Percentiles rank a stretch among this genome's conserved stretches.
Conservation (phyloP, 139 green algal species). For the Bryopsis sp. region DNA sequence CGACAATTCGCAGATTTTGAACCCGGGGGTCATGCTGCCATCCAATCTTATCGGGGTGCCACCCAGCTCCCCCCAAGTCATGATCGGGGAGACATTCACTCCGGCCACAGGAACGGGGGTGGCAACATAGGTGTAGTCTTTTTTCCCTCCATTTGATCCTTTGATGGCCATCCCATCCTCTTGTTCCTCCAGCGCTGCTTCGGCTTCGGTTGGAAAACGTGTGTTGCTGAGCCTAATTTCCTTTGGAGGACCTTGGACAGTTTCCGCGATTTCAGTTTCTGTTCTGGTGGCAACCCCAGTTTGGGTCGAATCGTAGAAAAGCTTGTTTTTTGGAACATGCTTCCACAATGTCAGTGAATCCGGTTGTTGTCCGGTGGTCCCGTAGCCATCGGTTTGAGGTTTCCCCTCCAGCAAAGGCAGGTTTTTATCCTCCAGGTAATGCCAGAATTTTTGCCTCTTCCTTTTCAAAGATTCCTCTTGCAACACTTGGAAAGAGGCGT, state of each 20-base stretch:
- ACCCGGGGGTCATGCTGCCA: constrained; percentile 23
- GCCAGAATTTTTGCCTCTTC: constrained; percentile 24
- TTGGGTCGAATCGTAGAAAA: constrained; percentile 58
- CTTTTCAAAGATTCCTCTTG: constrained; percentile 18
- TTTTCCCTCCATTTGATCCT: constrained; percentile 6
- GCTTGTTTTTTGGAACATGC: constrained; percentile 47
- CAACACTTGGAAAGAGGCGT: constrained; percentile 55
- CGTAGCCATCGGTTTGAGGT: constrained; percentile 52
- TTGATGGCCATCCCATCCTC: too few relatives aligned
- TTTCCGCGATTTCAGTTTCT: constrained; percentile 36
- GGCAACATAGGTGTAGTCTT: constrained; percentile 30
- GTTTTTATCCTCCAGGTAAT: constrained; percentile 45
- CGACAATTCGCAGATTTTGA: constrained; percentile 28
- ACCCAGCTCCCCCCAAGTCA: constrained; percentile 82
- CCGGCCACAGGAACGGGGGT: constrained; percentile 39
- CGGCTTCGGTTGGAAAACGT: constrained; percentile 25
- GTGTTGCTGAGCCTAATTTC: constrained; percentile 50
- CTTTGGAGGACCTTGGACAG: constrained; percentile 52
- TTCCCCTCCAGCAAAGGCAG: constrained; percentile 20
- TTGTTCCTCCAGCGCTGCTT: neutral
- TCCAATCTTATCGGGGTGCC: constrained; percentile 65
- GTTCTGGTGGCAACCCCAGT: constrained; percentile 32
- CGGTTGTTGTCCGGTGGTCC: constrained; percentile 51
- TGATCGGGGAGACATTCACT: constrained; percentile 52
- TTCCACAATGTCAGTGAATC: constrained; percentile 41